Evolutionary conservation across 805 yeast genomes (phyloP).

Genomic region (Candida montana): DNA sequence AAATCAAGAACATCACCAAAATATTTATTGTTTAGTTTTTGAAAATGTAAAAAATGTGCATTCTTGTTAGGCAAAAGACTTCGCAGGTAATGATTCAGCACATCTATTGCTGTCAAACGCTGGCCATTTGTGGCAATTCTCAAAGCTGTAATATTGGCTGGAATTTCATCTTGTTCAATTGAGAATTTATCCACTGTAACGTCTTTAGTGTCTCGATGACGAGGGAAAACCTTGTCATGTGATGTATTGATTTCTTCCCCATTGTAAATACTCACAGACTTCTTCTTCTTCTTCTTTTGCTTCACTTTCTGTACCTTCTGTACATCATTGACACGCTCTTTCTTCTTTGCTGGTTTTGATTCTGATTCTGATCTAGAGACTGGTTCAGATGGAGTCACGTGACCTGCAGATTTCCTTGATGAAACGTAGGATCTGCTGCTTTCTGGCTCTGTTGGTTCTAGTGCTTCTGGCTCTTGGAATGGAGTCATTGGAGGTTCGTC

Average conservation of each 20-base stretch:
- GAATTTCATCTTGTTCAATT: neutral
- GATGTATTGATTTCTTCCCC: no score
- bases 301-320: neutral
- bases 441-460: neutral
- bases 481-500: neutral
- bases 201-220: neutral
- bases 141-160: conserved; percentile 21
- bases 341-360: no score
- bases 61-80: conserved; percentile 6
- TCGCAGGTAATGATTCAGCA: conserved; percentile 12
- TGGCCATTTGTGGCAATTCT: conserved; percentile 17
- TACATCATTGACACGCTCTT: no score
- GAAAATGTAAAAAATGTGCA: conserved; percentile 16
- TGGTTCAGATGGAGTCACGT: neutral
- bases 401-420: neutral
- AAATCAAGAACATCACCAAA: conserved; percentile 31
- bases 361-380: no score
- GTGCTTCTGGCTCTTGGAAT: neutral
- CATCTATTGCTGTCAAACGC: conserved; percentile 18
- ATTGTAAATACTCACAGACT: no score
- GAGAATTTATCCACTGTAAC: neutral
- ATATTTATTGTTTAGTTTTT: conserved; percentile 22
- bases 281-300: neutral
- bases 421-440: conserved; percentile 5
- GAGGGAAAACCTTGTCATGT: neutral